A percentile compares a stretch with the other conserved stretches of the same genome.
These are phyloP conservation scores for Tuber brumale DNA, from an alignment of 495 filamentous ascomycete species.

Conservation along the genomic window DNA sequence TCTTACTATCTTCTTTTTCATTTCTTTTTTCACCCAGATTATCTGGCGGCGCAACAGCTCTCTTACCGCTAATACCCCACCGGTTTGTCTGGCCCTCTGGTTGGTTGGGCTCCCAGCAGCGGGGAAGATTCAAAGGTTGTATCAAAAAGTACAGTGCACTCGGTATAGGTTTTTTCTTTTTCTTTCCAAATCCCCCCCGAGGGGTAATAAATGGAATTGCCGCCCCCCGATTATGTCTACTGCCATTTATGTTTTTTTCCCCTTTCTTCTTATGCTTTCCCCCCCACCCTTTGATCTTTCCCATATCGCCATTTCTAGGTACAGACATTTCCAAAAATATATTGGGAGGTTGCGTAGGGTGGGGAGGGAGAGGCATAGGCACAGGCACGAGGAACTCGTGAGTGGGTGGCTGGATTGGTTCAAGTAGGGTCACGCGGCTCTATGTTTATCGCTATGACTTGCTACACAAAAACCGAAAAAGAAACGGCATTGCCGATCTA, in stretches of 20 bases:
- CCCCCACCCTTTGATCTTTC: constrained; percentile 6
- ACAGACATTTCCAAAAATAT: neutral
- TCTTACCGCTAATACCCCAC: neutral
- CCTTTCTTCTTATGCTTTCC: neutral
- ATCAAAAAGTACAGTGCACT: constrained; percentile 6
- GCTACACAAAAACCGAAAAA: neutral
- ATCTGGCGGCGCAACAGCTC: constrained; percentile 1
- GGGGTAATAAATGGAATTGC: neutral
- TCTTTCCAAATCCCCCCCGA: neutral
- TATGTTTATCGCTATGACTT: neutral
- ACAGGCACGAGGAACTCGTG: neutral
- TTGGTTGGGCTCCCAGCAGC: neutral
- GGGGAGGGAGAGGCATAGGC: neutral
- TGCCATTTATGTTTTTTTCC: neutral
- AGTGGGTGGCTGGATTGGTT: neutral
- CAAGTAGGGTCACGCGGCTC: neutral
- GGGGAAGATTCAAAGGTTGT: neutral
- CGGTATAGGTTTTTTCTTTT: neutral
- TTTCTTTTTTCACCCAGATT: neutral
- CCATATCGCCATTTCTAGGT: neutral
- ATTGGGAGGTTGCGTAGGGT: neutral
- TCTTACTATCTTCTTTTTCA: neutral
- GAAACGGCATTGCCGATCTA: neutral
- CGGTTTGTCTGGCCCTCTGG: neutral
- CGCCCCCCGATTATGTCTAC: neutral